These are phyloP conservation scores for Leccinum arenicola DNA, from an alignment of 768 basidiomycete genomes.

Conservation along the genomic window DNA sequence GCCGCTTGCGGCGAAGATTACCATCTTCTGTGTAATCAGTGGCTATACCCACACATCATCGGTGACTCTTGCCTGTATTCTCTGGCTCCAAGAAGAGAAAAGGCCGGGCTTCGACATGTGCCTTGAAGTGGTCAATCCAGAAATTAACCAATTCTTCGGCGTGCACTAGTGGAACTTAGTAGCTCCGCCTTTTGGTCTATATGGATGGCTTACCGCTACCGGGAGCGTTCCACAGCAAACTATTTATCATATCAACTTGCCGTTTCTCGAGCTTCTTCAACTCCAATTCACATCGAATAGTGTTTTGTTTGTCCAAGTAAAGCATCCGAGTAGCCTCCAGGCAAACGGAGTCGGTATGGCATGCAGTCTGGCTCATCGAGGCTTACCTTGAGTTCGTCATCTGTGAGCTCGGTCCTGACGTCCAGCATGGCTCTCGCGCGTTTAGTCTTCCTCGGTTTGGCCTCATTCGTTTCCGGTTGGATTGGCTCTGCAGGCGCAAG, in stretches of 20 bases:
- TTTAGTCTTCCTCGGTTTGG: conserved; percentile 42
- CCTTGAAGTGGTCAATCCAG: conserved; percentile 70
- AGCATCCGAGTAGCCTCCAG: conserved; percentile 57
- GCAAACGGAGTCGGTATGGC: background rate
- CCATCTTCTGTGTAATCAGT: conserved; percentile 33
- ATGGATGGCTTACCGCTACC: conserved; percentile 49
- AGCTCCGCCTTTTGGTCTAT: conserved; percentile 1
- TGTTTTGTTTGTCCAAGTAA: conserved; percentile 63
- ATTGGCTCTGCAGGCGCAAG: background rate
- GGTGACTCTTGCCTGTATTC: conserved; percentile 10
- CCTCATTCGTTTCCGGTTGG: background rate
- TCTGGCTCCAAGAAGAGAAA: conserved; percentile 18
- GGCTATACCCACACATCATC: background rate
- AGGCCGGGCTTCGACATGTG: conserved; percentile 64
- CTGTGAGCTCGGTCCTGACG: conserved; percentile 73
- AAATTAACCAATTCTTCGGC: conserved; percentile 67
- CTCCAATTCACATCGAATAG: conserved; percentile 47
- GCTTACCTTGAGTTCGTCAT: conserved; percentile 73
- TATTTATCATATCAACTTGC: conserved; percentile 50
- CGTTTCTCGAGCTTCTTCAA: conserved; percentile 57
- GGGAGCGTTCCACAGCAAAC: conserved; percentile 67
- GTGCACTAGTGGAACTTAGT: conserved; percentile 44
- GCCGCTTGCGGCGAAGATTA: conserved; percentile 45
- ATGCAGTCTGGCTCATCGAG: background rate
- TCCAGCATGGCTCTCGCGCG: conserved; percentile 60